These are phyloP conservation scores for Nadsonia commutata DNA, from an alignment of 1,139 yeast genomes.

Conservation along the genomic window DNA sequence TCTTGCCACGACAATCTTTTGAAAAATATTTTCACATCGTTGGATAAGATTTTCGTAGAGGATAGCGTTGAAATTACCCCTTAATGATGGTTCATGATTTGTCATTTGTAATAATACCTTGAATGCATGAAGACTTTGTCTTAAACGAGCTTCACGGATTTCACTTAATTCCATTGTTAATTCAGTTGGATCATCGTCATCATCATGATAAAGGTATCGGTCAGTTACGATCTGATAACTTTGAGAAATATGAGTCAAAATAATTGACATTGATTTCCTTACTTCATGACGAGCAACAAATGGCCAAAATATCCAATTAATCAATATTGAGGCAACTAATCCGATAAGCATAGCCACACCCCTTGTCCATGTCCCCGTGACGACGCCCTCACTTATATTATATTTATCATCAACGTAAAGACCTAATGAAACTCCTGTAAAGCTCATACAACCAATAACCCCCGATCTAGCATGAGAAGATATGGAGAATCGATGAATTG, in stretches of 20 bases:
- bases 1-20: slow-evolving; percentile 33
- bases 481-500: slow-evolving; percentile 23
- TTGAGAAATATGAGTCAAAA: slow-evolving; percentile 29
- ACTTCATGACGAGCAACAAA: slow-evolving; percentile 32
- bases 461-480: slow-evolving; percentile 29
- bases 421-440: slow-evolving; percentile 27
- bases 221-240: slow-evolving; percentile 35
- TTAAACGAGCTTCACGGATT: slow-evolving; percentile 33
- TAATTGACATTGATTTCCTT: slow-evolving; percentile 25
- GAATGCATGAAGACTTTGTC: slow-evolving; percentile 28
- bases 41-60: slow-evolving; percentile 21
- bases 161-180: slow-evolving; percentile 29
- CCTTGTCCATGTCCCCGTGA: slow-evolving; percentile 26
- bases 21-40: slow-evolving; percentile 28
- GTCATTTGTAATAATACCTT: slow-evolving; percentile 26
- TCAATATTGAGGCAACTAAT: slow-evolving; percentile 23
- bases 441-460: slow-evolving; percentile 27
- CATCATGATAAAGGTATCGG: slow-evolving; percentile 33
- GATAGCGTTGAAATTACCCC: slow-evolving; percentile 15
- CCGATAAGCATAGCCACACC: slow-evolving; percentile 29
- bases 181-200: slow-evolving; percentile 31
- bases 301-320: slow-evolving; percentile 37
- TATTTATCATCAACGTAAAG: slow-evolving; percentile 11
- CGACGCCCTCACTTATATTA: slow-evolving; percentile 7
- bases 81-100: slow-evolving; percentile 24